A percentile compares a stretch with the other conserved stretches of the same genome.
Evolutionary conservation across 805 yeast genomes (phyloP).

Genomic region (Kuraishia ogatae): DNA sequence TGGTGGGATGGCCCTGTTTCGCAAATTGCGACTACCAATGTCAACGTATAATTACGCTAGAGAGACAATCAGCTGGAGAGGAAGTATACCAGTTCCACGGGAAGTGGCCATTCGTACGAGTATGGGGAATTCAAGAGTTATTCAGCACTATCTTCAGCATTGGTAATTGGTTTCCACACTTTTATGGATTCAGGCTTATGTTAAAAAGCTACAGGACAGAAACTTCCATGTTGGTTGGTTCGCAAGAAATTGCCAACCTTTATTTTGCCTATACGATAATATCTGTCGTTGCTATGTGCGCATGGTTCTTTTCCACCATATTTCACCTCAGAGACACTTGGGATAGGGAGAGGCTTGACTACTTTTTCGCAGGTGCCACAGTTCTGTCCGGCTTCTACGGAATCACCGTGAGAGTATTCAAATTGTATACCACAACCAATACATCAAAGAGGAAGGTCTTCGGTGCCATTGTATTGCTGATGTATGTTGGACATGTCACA

Average conservation of each 20-base stretch:
- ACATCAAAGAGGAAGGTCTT: slow-evolving; percentile 23
- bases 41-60: slow-evolving; percentile 63
- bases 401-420: slow-evolving; percentile 49
- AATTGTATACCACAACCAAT: slow-evolving; percentile 37
- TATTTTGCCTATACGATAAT: slow-evolving; percentile 35
- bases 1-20: slow-evolving; percentile 65
- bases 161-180: slow-evolving; percentile 61
- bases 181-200: slow-evolving; percentile 30
- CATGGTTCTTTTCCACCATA: slow-evolving; percentile 82
- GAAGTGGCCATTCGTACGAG: slow-evolving; percentile 88
- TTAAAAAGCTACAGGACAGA: slow-evolving; percentile 13
- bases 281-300: slow-evolving; percentile 62
- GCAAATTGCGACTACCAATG: slow-evolving; percentile 91
- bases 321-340: slow-evolving; percentile 83
- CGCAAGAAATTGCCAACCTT: slow-evolving; percentile 15
- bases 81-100: slow-evolving; percentile 86
- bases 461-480: slow-evolving; percentile 30
- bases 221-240: slow-evolving; percentile 4
- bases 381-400: slow-evolving; percentile 75
- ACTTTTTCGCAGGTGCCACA: slow-evolving; percentile 87
- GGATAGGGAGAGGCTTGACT: slow-evolving; percentile 79
- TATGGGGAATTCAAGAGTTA: slow-evolving; percentile 78
- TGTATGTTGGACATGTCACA: slow-evolving; percentile 57
- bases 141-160: slow-evolving; percentile 76
- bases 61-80: slow-evolving; percentile 36